These are phyloP conservation scores for Pseudozyma tsukubaensis DNA, from an alignment of 1,284 basidiomycete genomes.

Conservation along the genomic window DNA sequence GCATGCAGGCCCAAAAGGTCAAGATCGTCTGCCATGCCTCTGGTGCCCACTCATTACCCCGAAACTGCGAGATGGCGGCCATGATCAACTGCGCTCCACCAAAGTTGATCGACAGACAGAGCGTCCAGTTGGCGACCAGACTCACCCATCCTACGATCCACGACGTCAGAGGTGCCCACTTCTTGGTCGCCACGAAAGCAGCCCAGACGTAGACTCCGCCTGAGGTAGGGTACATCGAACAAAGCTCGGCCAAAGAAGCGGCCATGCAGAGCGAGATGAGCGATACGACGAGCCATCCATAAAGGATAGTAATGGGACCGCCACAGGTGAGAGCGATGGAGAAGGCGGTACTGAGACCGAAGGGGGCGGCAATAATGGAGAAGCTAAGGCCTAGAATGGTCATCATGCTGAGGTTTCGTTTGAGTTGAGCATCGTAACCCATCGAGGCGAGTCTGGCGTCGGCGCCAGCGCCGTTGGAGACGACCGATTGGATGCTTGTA, in stretches of 20 bases:
- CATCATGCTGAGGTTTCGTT: slow-evolving; percentile 71
- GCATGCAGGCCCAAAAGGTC: slow-evolving; percentile 70
- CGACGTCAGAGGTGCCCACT: slow-evolving; percentile 70
- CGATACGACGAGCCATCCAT: slow-evolving; percentile 71
- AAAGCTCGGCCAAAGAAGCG: slow-evolving; percentile 71
- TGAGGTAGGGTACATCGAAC: slow-evolving; percentile 71
- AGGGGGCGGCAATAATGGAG: slow-evolving; percentile 71
- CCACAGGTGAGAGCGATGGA: slow-evolving; percentile 71
- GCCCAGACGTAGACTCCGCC: slow-evolving; percentile 72
- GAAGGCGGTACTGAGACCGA: slow-evolving; percentile 70
- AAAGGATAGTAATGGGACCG: slow-evolving; percentile 69
- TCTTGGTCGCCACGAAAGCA: slow-evolving; percentile 70
- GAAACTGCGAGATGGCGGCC: slow-evolving; percentile 70
- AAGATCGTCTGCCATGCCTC: slow-evolving; percentile 66
- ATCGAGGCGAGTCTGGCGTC: slow-evolving; percentile 69
- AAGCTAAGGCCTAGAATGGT: slow-evolving; percentile 70
- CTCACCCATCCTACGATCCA: slow-evolving; percentile 72
- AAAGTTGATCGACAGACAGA: slow-evolving; percentile 71
- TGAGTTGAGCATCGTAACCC: slow-evolving; percentile 71
- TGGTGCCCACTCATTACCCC: slow-evolving; percentile 57
- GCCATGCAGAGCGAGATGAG: slow-evolving; percentile 71
- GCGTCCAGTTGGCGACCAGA: slow-evolving; percentile 71
- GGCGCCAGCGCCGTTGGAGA: slow-evolving; percentile 55
- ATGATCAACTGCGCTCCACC: slow-evolving; percentile 71
- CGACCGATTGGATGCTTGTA: slow-evolving; percentile 51